phyloP scores from a whole-genome alignment of 148 eudicot genomes.

The Rhododendron kiyosumense region DNA sequence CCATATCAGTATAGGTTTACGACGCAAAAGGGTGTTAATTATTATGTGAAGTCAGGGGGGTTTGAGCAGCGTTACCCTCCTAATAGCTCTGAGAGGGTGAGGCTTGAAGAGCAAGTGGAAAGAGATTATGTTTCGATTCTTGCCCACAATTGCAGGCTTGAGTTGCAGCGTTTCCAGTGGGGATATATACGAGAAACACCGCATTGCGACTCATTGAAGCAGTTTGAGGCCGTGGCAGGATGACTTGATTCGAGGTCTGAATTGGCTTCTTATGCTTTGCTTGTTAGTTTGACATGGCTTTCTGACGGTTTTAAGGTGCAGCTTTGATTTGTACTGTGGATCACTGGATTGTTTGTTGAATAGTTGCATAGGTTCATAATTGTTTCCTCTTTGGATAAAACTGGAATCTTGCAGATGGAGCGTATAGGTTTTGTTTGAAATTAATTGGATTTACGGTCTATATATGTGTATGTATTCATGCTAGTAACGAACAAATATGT shows the following conservation, averaged over 20 bases:
- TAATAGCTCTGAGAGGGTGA: constrained; percentile 26
- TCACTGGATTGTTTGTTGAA: neutral
- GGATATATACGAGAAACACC: constrained; percentile 40
- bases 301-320: neutral
- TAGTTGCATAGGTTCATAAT: neutral
- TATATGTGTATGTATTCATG: neutral
- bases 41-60: constrained; percentile 30
- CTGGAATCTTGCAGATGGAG: neutral
- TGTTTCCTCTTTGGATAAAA: neutral
- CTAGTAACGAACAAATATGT: neutral
- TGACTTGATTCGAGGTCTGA: constrained; percentile 18
- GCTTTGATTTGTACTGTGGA: neutral
- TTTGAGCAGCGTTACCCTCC: constrained; percentile 46
- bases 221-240: constrained; percentile 25
- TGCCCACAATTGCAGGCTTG: constrained; percentile 41
- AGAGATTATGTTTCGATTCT: constrained; percentile 30
- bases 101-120: constrained; percentile 37
- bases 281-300: neutral
- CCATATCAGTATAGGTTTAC: constrained; percentile 28
- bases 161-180: constrained; percentile 47
- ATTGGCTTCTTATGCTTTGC: constrained; percentile 5
- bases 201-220: constrained; percentile 34
- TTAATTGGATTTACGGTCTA: neutral
- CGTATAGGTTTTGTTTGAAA: neutral
- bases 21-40: constrained; percentile 43